Evolutionary conservation across 2,329 filamentous ascomycete genomes (phyloP), one percentile per base, ranked within the genome.

Genomic region (Byssoonygena ceratinophila): DNA sequence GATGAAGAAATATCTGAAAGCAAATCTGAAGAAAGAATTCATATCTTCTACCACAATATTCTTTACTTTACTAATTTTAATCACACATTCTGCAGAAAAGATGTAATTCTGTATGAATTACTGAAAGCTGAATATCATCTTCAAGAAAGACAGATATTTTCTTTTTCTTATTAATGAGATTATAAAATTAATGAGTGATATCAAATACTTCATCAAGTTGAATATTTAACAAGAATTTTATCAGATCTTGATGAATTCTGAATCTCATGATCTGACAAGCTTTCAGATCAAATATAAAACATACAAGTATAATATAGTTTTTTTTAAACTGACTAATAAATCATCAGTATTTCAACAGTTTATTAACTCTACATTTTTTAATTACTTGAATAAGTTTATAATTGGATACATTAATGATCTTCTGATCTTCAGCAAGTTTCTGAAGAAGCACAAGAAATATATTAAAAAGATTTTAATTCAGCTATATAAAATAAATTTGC

Each of bases 301-400:
- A 3, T 46, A 31, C 12, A 16, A 46, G 27, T 46, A 46, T 32
- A n/a, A 46, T 20, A 18, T 46, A 7, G 8, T 46, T 11, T 32
- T 8, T 9, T 46, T 46, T 46, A 20, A 46, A 11, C 16, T 46
- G 18, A 46, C 7, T 6, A 46, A 46, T 31, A 32, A 22, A 46
- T 32, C 14, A 9, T 11, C 16, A 16, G 25, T 32, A 4, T 46
- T 46, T 32, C 22, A 46, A 14, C 6, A 32, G 3, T 46, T 31
- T 20, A 53, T 53, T 4, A 53, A 53, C 25, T 12, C 8, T 4
- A 25, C 31, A 14, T 41, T 53, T 11, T 22, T 25, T 18, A 36
- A 46, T 31, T 40, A 23, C 18, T 9, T 53, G 4, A 37, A 53
- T 27, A 48, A 48, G 5, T 53, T 48, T 27, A 3, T 48, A 4